Percentiles rank a stretch among this genome's conserved stretches.
These are phyloP conservation scores for Metschnikowia dekortorum DNA, from an alignment of 805 yeast species.

Conservation along the genomic window DNA sequence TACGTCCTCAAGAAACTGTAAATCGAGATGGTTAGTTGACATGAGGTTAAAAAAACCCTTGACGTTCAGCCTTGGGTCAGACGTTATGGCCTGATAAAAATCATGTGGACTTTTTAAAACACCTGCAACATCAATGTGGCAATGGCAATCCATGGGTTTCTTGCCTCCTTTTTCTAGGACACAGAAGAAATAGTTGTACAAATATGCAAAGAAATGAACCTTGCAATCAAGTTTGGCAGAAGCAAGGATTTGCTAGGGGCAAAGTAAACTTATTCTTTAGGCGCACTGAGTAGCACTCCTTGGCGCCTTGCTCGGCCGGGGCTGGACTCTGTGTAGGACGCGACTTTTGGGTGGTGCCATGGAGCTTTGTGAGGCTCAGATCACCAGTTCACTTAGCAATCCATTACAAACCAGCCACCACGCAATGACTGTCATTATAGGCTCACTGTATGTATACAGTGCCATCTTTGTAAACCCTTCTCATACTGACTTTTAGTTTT, in stretches of 20 bases:
- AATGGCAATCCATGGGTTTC: slow-evolving; percentile 24
- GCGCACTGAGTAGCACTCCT: not conserved
- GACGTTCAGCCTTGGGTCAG: slow-evolving; percentile 2
- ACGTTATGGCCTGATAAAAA: slow-evolving; percentile 4
- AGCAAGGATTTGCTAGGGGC: not conserved
- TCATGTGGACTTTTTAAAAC: slow-evolving; percentile 7
- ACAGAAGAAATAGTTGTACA: not conserved
- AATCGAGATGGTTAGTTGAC: slow-evolving; percentile 36
- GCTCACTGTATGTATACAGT: slow-evolving; percentile 53
- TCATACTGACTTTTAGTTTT: slow-evolving; percentile 40
- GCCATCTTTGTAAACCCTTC: not conserved
- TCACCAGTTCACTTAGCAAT: not conserved
- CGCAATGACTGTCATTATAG: slow-evolving; percentile 63
- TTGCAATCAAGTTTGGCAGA: not conserved
- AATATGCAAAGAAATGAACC: not conserved
- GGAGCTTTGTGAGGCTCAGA: not conserved
- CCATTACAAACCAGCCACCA: not conserved
- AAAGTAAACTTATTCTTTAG: not conserved
- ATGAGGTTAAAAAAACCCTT: slow-evolving; percentile 26
- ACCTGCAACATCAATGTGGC: slow-evolving; percentile 26
- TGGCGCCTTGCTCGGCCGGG: not conserved
- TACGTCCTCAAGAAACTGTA: slow-evolving; percentile 22
- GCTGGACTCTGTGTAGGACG: not conserved
- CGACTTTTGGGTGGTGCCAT: not conserved
- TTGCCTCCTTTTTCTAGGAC: not conserved